A percentile compares a stretch with the other conserved stretches of the same genome.
These are phyloP conservation scores for Aspergillus phoenicis DNA, from an alignment of 2,329 filamentous ascomycete genomes.

Conservation along the genomic window DNA sequence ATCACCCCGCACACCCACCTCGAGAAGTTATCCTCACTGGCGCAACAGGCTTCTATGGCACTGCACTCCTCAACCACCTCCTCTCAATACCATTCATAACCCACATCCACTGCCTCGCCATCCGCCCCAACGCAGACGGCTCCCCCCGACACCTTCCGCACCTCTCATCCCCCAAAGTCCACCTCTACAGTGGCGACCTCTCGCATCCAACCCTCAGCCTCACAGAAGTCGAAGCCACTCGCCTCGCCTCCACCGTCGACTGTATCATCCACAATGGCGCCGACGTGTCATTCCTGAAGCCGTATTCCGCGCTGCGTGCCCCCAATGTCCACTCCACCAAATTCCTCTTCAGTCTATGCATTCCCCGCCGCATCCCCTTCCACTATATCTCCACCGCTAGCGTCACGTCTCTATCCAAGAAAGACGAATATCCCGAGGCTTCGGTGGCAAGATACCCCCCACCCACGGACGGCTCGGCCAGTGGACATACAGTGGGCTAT, in stretches of 20 bases:
- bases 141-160: neutral
- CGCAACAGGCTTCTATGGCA: conserved; percentile 43
- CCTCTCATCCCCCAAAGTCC: conserved; percentile 31
- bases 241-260: conserved; percentile 36
- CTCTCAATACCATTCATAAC: conserved; percentile 32
- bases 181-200: conserved; percentile 44
- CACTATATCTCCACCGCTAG: conserved; percentile 36
- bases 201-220: conserved; percentile 43
- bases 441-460: conserved; percentile 18
- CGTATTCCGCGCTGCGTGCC: conserved; percentile 28
- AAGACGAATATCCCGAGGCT: conserved; percentile 20
- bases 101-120: conserved; percentile 50
- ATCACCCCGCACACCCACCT: too few relatives aligned
- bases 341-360: conserved; percentile 24
- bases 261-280: conserved; percentile 59
- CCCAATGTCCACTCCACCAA: conserved; percentile 32
- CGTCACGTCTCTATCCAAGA: conserved; percentile 35
- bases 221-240: conserved; percentile 27
- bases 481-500: conserved; percentile 34
- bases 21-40: conserved; percentile 30
- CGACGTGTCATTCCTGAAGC: conserved; percentile 35
- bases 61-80: conserved; percentile 43
- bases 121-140: conserved; percentile 11
- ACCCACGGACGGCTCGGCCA: conserved; percentile 26
- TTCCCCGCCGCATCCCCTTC: conserved; percentile 27